Evolutionary conservation across 2,329 filamentous ascomycete species (phyloP).

Genomic region (Epichloe glyceriae): DNA sequence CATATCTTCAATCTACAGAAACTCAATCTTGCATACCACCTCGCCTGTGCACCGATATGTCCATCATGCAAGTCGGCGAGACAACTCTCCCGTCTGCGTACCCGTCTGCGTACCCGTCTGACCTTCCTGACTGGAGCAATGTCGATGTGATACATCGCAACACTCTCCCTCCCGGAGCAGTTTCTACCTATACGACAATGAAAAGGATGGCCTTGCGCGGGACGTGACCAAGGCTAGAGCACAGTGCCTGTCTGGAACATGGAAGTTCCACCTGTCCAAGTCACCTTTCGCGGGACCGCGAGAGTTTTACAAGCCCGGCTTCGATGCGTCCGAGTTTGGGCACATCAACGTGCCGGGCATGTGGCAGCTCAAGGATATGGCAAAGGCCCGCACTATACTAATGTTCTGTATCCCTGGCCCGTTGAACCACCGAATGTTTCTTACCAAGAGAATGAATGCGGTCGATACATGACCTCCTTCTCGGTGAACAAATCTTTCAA

Average conservation of each 20-base stretch:
- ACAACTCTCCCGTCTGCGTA: not conserved
- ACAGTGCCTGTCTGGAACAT: constrained; percentile 36
- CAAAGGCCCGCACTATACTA: constrained; percentile 54
- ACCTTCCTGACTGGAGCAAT: constrained; percentile 46
- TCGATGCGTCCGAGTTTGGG: constrained; percentile 18
- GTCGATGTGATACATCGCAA: constrained; percentile 46
- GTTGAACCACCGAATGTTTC: constrained; percentile 54
- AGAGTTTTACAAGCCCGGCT: constrained; percentile 24
- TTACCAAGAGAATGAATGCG: constrained; percentile 50
- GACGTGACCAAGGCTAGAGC: constrained; percentile 26
- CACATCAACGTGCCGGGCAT: constrained; percentile 51
- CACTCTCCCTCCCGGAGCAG: constrained; percentile 41
- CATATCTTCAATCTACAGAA: not conserved
- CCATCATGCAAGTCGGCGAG: not conserved
- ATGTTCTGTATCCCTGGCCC: constrained; percentile 53
- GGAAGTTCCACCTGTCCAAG: constrained; percentile 37
- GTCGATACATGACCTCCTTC: constrained; percentile 49
- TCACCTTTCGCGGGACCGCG: constrained; percentile 32
- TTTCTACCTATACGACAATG: constrained; percentile 39
- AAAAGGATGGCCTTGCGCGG: constrained; percentile 33
- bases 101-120: not conserved
- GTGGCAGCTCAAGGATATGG: constrained; percentile 62
- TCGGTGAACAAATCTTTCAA: constrained; percentile 31
- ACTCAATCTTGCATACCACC: not conserved
- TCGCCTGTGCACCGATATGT: too few species aligned